Conservation (phyloP, 1,284 basidiomycete species). For the Austroboletus niveus region DNA sequence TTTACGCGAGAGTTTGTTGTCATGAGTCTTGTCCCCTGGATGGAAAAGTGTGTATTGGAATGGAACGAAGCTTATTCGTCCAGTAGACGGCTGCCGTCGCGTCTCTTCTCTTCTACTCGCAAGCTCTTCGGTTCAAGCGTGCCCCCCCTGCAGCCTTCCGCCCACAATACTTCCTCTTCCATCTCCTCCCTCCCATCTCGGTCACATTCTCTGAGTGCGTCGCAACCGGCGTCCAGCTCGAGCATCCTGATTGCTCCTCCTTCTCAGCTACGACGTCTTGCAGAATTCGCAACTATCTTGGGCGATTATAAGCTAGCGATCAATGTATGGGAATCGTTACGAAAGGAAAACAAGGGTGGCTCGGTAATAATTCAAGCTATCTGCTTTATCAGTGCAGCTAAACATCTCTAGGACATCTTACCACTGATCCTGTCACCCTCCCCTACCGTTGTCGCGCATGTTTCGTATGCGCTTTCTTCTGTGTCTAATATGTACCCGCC, state of each 20-base stretch:
- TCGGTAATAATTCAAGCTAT: slow-evolving; percentile 45
- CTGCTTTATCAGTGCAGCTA: slow-evolving; percentile 8
- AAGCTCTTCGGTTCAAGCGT: slow-evolving; percentile 78
- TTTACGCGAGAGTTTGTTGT: slow-evolving; percentile 90
- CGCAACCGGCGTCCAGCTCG: slow-evolving; percentile 35
- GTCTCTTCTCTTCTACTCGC: slow-evolving; percentile 86
- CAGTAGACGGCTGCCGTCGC: slow-evolving; percentile 77
- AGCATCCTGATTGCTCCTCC: slow-evolving; percentile 38
- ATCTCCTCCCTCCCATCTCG: slow-evolving; percentile 45
- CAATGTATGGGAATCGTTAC: slow-evolving; percentile 80
- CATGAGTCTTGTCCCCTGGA: slow-evolving; percentile 92
- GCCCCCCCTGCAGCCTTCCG: slow-evolving; percentile 44
- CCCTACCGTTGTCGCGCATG: slow-evolving; percentile 56
- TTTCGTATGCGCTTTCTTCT: slow-evolving; percentile 53
- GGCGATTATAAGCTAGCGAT: slow-evolving; percentile 88
- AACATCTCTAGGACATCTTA: slow-evolving; percentile 59
- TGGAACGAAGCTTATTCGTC: slow-evolving; percentile 94
- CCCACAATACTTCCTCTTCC: slow-evolving; percentile 42
- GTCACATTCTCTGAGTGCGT: slow-evolving; percentile 36
- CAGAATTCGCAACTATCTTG: slow-evolving; percentile 93
- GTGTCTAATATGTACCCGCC: slow-evolving; percentile 43
- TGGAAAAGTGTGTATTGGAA: slow-evolving; percentile 91
- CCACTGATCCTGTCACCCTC: slow-evolving; percentile 69
- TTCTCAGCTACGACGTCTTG: slow-evolving; percentile 80
- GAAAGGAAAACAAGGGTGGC: slow-evolving; percentile 78